A percentile compares a stretch with the other conserved stretches of the same genome.
phyloP scores from a whole-genome alignment of 2,329 filamentous ascomycete species.

The Pseudofabraea citricarpa region DNA sequence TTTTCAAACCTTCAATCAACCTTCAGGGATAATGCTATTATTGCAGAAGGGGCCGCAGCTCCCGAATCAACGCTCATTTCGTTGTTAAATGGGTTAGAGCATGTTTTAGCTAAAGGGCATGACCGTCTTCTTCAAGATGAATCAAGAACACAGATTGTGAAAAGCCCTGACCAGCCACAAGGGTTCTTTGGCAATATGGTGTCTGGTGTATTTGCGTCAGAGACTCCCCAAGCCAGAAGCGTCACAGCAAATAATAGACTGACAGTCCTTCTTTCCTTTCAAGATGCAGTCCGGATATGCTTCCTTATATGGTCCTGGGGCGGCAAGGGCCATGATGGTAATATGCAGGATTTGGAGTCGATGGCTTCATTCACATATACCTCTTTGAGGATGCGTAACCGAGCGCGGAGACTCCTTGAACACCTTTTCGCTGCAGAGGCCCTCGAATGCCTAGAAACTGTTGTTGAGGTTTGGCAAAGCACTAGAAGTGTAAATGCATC shows the following conservation, averaged over 20 bases:
- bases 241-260: conserved; percentile 89
- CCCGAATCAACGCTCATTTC: conserved; percentile 74
- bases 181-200: conserved; percentile 94
- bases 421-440: conserved; percentile 90
- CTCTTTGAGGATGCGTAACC: conserved; percentile 83
- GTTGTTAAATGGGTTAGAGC: conserved; percentile 90
- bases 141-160: conserved; percentile 59
- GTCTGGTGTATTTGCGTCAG: conserved; percentile 80
- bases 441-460: conserved; percentile 86
- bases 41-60: conserved; percentile 29
- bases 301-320: conserved; percentile 96
- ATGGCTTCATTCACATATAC: conserved; percentile 85
- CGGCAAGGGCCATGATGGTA: conserved; percentile 55
- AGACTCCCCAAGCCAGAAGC: conserved; percentile 70
- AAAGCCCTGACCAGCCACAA: conserved; percentile 77
- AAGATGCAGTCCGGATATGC: conserved; percentile 89
- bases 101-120: conserved; percentile 82
- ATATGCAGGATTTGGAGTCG: conserved; percentile 59
- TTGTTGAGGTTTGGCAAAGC: conserved; percentile 78
- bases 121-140: conserved; percentile 77
- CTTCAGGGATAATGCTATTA: conserved; percentile 44
- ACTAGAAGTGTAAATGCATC: conserved; percentile 39
- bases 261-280: conserved; percentile 92
- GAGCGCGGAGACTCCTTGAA: conserved; percentile 81
- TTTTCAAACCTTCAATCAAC: conserved; percentile 67